A percentile compares a stretch with the other conserved stretches of the same genome.
Conservation (phyloP, 768 basidiomycete species). For the Neoboletus magnificus region DNA sequence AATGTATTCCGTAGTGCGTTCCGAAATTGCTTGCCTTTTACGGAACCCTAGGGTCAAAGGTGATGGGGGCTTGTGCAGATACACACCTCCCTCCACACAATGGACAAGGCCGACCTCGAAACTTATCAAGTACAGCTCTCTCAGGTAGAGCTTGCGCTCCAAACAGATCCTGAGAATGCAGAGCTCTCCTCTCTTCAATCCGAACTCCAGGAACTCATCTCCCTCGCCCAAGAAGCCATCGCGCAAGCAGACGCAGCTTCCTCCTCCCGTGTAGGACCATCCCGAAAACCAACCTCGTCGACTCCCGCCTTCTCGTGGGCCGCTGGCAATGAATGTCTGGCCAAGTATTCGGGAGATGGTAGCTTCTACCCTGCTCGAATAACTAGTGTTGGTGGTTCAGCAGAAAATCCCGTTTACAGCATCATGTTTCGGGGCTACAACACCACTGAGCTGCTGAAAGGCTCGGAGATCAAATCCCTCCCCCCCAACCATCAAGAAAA, state of each 20-base stretch:
- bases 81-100: slow-evolving; percentile 1
- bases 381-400: slow-evolving; percentile 76
- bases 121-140: slow-evolving; percentile 87
- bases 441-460: slow-evolving; percentile 80
- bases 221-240: slow-evolving; percentile 69
- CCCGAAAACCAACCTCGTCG: slow-evolving; percentile 51
- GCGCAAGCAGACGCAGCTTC: slow-evolving; percentile 65
- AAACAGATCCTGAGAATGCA: slow-evolving; percentile 67
- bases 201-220: slow-evolving; percentile 81
- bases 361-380: slow-evolving; percentile 88
- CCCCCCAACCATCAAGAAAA: slow-evolving; percentile 53
- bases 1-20: not conserved
- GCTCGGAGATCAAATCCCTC: slow-evolving; percentile 64
- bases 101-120: slow-evolving; percentile 74
- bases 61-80: not conserved
- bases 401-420: slow-evolving; percentile 81
- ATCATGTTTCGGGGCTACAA: slow-evolving; percentile 92
- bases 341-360: slow-evolving; percentile 82
- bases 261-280: slow-evolving; percentile 52
- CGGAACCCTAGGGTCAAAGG: slow-evolving; percentile 9
- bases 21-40: slow-evolving; percentile 14
- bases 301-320: slow-evolving; percentile 59
- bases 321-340: slow-evolving; percentile 83
- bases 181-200: slow-evolving; percentile 71
- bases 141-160: slow-evolving; percentile 81